Evolutionary conservation across 1,139 yeast genomes (phyloP).

Genomic region (Wickerhamomyces sp.): DNA sequence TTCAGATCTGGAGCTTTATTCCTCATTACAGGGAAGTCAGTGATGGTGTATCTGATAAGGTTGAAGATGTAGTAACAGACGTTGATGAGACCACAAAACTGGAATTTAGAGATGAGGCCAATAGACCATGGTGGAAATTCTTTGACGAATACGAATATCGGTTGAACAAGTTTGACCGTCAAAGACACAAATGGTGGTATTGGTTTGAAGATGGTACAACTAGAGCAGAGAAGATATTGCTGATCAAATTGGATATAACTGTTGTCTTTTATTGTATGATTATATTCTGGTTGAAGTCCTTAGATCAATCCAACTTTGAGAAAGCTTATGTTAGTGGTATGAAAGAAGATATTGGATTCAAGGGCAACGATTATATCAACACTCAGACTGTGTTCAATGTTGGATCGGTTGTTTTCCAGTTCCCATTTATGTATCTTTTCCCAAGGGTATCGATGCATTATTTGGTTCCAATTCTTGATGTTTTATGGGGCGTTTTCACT

Average conservation of each 20-base stretch:
- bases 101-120: constrained; percentile 42
- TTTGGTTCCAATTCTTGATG: constrained; percentile 50
- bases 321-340: constrained; percentile 65
- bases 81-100: neutral
- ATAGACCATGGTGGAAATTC: constrained; percentile 58
- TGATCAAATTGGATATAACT: constrained; percentile 57
- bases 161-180: constrained; percentile 47
- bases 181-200: constrained; percentile 53
- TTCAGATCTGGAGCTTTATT: neutral
- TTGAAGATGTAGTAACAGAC: neutral
- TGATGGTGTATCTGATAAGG: neutral
- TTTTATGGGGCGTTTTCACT: constrained; percentile 65
- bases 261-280: constrained; percentile 56
- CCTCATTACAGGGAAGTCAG: constrained; percentile 1
- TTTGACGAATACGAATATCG: constrained; percentile 63
- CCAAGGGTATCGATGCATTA: constrained; percentile 49
- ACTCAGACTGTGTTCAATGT: constrained; percentile 54
- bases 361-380: constrained; percentile 59
- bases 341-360: constrained; percentile 50
- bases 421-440: constrained; percentile 38
- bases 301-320: constrained; percentile 52
- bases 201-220: constrained; percentile 62
- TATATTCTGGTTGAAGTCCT: constrained; percentile 68
- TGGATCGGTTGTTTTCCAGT: constrained; percentile 55
- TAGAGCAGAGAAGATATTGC: constrained; percentile 45